Evolutionary conservation across 2,329 filamentous ascomycete genomes (phyloP), one percentile per base, ranked within the genome.

Genomic region (Ustulina deusta): DNA sequence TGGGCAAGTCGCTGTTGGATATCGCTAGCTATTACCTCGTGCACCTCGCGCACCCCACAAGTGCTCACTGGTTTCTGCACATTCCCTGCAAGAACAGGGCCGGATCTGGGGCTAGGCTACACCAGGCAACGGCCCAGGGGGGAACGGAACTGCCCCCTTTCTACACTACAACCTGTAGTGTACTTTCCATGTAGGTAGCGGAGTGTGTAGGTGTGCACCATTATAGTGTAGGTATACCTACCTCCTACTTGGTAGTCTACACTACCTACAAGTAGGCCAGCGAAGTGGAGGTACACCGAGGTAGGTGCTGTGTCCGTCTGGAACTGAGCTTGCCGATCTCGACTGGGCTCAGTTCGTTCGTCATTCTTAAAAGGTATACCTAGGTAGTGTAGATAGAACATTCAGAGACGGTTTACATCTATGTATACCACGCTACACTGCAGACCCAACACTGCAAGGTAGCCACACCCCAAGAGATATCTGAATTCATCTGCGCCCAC

Each of bases 141-240:
- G n/a, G 34, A 40, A 51, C 57, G 36, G 29, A 13, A 42, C 56
- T 51, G 44, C 13, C 65, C 63, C 65, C 60, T 67, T 67, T 67
- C 48, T 55, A 25, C 7, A 13, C 38, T 15, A 10, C 34, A 6
- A 11, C 42, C 17, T 22, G 42, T 44, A 44, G 20, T 22, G 42
- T 22, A 44, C 17, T n/a, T 9, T 44, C n/a, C 42, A 20, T 44
- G 25, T 22, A 17, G 11, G 22, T n/a, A 49, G 46, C 46, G 13
- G 3, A 15, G 25, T 6, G 11, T 36, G 34, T 36, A 11, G 6
- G 11, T 36, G 34, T 11, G 34, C 34, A n/a, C 6, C 40, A 6
- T 7, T 2, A n/a, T 44, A 44, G 3, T 6, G 40, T 20, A 20
- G 20, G 40, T 38, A 15, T 38, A 13, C 36, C 36, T 2, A 13